A percentile compares a stretch with the other conserved stretches of the same genome.
Evolutionary conservation across 2,329 filamentous ascomycete genomes (phyloP).

Genomic region (Cytospora paraplurivora): DNA sequence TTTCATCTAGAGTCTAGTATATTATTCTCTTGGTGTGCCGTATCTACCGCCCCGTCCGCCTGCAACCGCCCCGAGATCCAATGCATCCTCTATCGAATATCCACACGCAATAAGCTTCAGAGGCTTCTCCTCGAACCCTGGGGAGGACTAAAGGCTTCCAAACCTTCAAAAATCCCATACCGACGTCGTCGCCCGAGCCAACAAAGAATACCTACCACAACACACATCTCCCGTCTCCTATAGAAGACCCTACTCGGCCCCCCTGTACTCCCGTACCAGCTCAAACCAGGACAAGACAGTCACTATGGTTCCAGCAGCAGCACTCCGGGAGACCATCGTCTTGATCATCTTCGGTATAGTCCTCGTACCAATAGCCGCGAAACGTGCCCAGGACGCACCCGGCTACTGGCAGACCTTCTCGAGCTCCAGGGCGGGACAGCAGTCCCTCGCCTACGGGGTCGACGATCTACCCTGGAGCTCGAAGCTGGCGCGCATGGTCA

Average conservation of each 20-base stretch:
- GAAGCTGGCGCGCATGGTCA: not conserved
- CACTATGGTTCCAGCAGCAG: constrained; percentile 22
- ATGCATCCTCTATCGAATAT: not conserved
- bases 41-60: not conserved
- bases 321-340: constrained; percentile 26
- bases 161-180: not conserved
- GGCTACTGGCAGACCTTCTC: constrained; percentile 26
- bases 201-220: not conserved
- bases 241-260: not conserved
- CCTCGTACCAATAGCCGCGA: constrained; percentile 28
- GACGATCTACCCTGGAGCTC: not conserved
- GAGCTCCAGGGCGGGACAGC: constrained; percentile 5
- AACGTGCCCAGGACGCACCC: constrained; percentile 28
- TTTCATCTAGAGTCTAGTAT: not conserved
- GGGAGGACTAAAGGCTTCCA: not conserved
- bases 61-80: not conserved
- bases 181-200: not conserved
- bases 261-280: too few relatives aligned
- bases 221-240: not conserved
- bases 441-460: not conserved
- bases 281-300: too few relatives aligned
- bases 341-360: constrained; percentile 28
- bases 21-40: not conserved
- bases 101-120: not conserved
- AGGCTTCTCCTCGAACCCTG: not conserved